Evolutionary conservation across 1,284 basidiomycete species (phyloP), one percentile per base, ranked within the genome.

Genomic region (Flammula alnicola): DNA sequence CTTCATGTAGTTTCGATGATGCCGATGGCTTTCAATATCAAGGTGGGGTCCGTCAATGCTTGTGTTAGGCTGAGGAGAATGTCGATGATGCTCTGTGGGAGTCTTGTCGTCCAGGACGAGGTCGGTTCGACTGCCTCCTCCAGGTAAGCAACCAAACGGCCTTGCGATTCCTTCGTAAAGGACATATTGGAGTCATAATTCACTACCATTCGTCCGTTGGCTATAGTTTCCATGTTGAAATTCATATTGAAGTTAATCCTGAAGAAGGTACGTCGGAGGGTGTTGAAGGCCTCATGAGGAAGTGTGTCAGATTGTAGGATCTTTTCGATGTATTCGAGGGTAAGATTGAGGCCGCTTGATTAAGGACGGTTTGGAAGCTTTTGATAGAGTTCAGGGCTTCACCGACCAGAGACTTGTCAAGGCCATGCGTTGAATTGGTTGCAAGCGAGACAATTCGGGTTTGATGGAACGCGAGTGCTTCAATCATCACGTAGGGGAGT

Each of bases 201-300:
- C 23, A 29, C 30, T n/a, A 25, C 10, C 10, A 43, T 14, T 16
- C 20, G 35, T 14, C 17, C 17, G 17, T 19, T 26, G 11, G 17
- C 3, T 17, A 10, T 23, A 20, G 33, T 26, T n/a, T 19, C 22
- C 22, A n/a, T 32, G 47, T 22, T 33, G 25, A 42, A 36, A 25
- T 31, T 25, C 9, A 49, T 31, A 9, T 43, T 52, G 39, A 59
- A 62, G 25, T 64, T 52, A 16, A 65, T 58, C 32, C 61, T 62
- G 44, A 72, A 61, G 39, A 70, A 68, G 7, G 68, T 59, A n/a
- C 68, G 63, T n/a, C 70, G 65, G 23, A 70, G 55, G 7, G 69
- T 73, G 45, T 67, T 69, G 53, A 67, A 67, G 11, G 67, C 63
- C 51, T 73, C 69, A 43, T 70, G 60, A 8, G 67, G 70, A 19